These are phyloP conservation scores for Penicillium atrosanguineum DNA, from an alignment of 495 filamentous ascomycete genomes.

Conservation along the genomic window DNA sequence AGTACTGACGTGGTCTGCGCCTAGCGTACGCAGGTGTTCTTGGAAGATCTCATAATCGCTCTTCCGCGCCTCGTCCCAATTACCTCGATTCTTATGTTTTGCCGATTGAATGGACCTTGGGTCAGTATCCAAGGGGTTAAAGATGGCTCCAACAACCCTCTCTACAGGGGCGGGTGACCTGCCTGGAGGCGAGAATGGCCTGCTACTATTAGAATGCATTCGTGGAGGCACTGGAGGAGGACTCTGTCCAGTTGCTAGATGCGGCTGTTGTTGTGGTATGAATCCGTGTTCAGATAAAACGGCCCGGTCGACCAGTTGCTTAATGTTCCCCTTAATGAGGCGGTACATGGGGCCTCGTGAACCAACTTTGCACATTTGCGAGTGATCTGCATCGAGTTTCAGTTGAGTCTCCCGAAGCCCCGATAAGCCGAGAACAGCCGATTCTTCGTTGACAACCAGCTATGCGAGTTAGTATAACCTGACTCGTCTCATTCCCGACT, in stretches of 20 bases:
- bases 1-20: conserved; percentile 36
- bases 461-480: conserved; percentile 16
- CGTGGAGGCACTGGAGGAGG: conserved; percentile 34
- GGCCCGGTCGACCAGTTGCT: conserved; percentile 36
- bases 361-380: conserved; percentile 39
- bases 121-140: conserved; percentile 26
- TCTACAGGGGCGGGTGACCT: conserved; percentile 9
- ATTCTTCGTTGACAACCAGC: conserved; percentile 42
- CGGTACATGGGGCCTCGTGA: conserved; percentile 35
- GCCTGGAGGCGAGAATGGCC: conserved; percentile 25
- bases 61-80: conserved; percentile 34
- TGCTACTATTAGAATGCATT: conserved; percentile 33
- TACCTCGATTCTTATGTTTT: conserved; percentile 27
- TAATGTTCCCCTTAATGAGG: conserved; percentile 41
- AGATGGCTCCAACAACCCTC: conserved; percentile 22
- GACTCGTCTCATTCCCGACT: too few relatives aligned
- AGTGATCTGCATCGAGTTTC: conserved; percentile 41
- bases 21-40: conserved; percentile 31
- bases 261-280: conserved; percentile 25
- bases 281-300: conserved; percentile 34
- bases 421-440: conserved; percentile 36
- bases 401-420: conserved; percentile 39
- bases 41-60: conserved; percentile 39
- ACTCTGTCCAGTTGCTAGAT: conserved; percentile 2
- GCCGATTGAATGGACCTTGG: conserved; percentile 30